A percentile compares a stretch with the other conserved stretches of the same genome.
phyloP scores from a whole-genome alignment of 2,329 filamentous ascomycete species.

The Nigrograna mackinnonii region DNA sequence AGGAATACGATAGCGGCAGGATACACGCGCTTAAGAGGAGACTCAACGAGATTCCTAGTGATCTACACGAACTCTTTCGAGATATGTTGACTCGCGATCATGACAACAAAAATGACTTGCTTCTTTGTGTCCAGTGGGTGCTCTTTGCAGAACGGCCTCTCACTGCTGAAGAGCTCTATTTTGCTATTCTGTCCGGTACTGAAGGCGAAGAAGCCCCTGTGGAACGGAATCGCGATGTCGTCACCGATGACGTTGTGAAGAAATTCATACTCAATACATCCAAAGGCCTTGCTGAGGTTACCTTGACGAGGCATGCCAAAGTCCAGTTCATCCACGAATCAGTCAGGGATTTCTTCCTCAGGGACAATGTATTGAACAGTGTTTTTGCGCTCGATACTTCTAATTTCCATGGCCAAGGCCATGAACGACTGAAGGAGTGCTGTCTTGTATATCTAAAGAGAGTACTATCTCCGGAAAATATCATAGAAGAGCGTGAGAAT shows the following conservation, averaged over 20 bases:
- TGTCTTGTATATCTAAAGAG: conserved; percentile 46
- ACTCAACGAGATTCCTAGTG: conserved; percentile 44
- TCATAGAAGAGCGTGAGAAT: conserved; percentile 5
- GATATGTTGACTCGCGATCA: conserved; percentile 48
- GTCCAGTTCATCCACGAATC: conserved; percentile 37
- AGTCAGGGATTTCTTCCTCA: conserved; percentile 44
- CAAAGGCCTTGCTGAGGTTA: conserved; percentile 17
- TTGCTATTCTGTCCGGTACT: conserved; percentile 9
- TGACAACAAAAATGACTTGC: conserved; percentile 8
- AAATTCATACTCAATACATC: conserved; percentile 16
- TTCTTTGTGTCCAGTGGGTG: conserved; percentile 17
- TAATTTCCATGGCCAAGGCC: conserved; percentile 38
- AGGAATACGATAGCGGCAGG: conserved; percentile 37
- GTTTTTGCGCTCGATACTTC: conserved; percentile 37
- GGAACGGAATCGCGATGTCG: neutral
- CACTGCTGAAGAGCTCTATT: conserved; percentile 8
- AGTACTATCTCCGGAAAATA: conserved; percentile 9
- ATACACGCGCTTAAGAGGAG: conserved; percentile 30
- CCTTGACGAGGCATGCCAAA: conserved; percentile 11
- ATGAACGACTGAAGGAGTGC: conserved; percentile 50
- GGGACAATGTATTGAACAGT: conserved; percentile 31
- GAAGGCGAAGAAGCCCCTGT: neutral
- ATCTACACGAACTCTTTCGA: conserved; percentile 54
- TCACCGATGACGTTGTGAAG: conserved; percentile 10
- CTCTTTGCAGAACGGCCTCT: conserved; percentile 8